Evolutionary conservation across 345 rosid species (phyloP).

Genomic region (Isatis tinctoria): DNA sequence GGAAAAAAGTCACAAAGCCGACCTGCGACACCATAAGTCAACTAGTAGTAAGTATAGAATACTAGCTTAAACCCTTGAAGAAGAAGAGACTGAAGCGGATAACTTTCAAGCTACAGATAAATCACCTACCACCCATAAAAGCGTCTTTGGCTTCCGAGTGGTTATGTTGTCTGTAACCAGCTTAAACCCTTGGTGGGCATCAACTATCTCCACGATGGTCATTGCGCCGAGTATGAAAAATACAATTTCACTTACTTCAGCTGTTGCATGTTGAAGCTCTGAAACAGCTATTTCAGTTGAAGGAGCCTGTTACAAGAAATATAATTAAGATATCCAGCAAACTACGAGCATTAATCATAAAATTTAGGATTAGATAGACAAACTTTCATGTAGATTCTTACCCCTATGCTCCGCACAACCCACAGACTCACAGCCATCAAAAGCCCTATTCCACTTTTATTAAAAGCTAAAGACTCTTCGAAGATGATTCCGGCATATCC

Average conservation of each 20-base stretch:
- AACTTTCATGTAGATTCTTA: slow-evolving; percentile 34
- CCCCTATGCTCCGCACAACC: slow-evolving; percentile 86
- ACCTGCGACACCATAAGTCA: slow-evolving; percentile 49
- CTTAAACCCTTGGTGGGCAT: slow-evolving; percentile 99
- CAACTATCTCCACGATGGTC: slow-evolving; percentile 98
- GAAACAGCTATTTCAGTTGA: slow-evolving; percentile 86
- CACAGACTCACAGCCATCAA: slow-evolving; percentile 98
- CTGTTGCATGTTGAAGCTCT: slow-evolving; percentile 85
- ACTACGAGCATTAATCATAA: neutral
- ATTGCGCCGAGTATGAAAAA: slow-evolving; percentile 97
- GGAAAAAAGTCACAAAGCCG: slow-evolving; percentile 90
- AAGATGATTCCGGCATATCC: slow-evolving; percentile 92
- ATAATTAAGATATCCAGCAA: slow-evolving; percentile 6
- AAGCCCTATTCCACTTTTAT: slow-evolving; percentile 92
- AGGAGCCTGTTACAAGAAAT: slow-evolving; percentile 72
- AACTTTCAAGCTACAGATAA: neutral
- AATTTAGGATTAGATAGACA: neutral
- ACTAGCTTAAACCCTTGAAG: neutral
- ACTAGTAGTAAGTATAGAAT: neutral
- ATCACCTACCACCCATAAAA: slow-evolving; percentile 90
- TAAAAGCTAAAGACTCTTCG: slow-evolving; percentile 91
- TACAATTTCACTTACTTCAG: slow-evolving; percentile 93
- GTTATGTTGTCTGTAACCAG: slow-evolving; percentile 94
- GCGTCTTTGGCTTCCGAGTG: slow-evolving; percentile 75
- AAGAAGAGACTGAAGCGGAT: neutral